These are phyloP conservation scores for Lichtheimia ramosa DNA, from an alignment of 371 early-diverging fungal species.

Conservation along the genomic window DNA sequence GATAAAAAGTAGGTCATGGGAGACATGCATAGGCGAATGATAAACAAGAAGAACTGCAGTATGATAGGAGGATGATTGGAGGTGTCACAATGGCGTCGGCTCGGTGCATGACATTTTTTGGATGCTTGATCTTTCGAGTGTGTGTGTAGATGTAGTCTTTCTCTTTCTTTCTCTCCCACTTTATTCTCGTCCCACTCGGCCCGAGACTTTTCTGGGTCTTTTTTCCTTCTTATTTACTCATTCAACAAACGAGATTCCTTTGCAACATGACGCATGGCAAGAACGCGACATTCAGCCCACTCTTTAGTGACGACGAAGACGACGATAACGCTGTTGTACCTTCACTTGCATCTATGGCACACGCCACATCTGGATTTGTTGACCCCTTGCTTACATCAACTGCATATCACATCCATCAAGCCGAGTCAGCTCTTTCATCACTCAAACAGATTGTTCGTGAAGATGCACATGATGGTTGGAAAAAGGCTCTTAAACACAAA, in stretches of 20 bases:
- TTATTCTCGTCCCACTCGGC: neutral
- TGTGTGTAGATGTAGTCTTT: too few relatives aligned
- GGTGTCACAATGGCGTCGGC: too few relatives aligned
- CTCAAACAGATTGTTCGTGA: constrained; percentile 33
- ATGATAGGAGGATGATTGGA: too few relatives aligned
- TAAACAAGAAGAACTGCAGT: neutral
- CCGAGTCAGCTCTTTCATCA: constrained; percentile 35
- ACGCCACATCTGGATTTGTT: constrained; percentile 19
- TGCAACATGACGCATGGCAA: neutral
- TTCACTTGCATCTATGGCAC: constrained; percentile 9
- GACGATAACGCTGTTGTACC: constrained; percentile 15
- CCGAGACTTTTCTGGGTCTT: neutral
- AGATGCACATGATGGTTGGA: constrained; percentile 47
- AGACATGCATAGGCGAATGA: neutral
- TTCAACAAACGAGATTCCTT: too few relatives aligned
- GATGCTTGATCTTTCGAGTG: too few relatives aligned
- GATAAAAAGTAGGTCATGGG: neutral
- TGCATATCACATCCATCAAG: constrained; percentile 43
- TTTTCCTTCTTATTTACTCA: neutral
- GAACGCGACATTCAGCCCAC: constrained; percentile 1
- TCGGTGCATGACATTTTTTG: too few relatives aligned
- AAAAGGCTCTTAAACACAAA: constrained; percentile 66
- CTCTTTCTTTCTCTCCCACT: too few relatives aligned
- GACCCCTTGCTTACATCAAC: constrained; percentile 36
- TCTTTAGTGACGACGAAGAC: constrained; percentile 45